Percentiles rank a stretch among this genome's conserved stretches.
phyloP scores from a whole-genome alignment of 768 basidiomycete genomes.

The Calocybe gangraenosa region DNA sequence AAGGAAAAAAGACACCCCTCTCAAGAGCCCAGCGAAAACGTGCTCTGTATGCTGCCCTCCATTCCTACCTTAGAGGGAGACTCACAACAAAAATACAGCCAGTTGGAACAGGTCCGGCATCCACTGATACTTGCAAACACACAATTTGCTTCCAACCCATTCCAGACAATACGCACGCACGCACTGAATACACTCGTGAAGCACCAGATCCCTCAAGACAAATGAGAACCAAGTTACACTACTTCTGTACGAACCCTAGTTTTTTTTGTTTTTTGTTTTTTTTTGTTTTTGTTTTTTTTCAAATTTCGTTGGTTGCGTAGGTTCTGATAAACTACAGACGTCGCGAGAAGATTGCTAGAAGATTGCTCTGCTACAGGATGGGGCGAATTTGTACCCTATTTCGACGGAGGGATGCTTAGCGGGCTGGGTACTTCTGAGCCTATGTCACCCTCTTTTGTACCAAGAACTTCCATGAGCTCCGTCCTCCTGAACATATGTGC shows the following conservation, averaged over 20 bases:
- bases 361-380: neutral
- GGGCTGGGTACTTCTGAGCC: constrained; percentile 33
- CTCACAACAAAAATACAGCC: constrained; percentile 31
- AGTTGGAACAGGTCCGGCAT: constrained; percentile 63
- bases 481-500: constrained; percentile 64
- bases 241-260: neutral
- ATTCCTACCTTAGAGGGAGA: neutral
- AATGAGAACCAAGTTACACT: neutral
- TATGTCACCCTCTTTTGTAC: constrained; percentile 55
- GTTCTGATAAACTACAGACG: too few species aligned
- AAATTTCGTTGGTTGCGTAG: neutral
- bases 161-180: constrained; percentile 75
- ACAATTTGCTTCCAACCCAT: constrained; percentile 65
- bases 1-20: constrained; percentile 56
- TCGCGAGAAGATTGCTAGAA: neutral
- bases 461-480: constrained; percentile 52
- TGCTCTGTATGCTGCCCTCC: constrained; percentile 49
- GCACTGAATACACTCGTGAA: constrained; percentile 73
- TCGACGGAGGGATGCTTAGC: constrained; percentile 12
- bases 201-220: constrained; percentile 23
- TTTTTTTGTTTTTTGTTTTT: neutral
- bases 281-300: neutral
- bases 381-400: neutral
- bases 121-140: constrained; percentile 66
- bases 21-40: constrained; percentile 62